These are phyloP conservation scores for Effrenium voratum DNA, from an alignment of 73 alveolate genomes.

Conservation along the genomic window DNA sequence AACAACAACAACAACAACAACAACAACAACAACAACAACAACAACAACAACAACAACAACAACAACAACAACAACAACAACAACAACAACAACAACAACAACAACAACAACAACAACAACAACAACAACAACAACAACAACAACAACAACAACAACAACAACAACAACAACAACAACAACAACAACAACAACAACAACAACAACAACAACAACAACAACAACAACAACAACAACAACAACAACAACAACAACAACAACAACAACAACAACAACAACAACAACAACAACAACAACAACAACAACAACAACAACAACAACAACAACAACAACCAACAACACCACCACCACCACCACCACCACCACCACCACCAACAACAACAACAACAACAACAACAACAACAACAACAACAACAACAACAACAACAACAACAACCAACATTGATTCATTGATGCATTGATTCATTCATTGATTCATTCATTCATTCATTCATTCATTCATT, in stretches of 20 bases:
- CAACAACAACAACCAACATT: background rate
- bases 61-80: background rate
- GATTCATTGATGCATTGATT: background rate
- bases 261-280: background rate
- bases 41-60: background rate
- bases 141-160: background rate
- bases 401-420: background rate
- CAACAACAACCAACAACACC: background rate
- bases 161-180: background rate
- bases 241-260: background rate
- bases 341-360: background rate
- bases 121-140: too few relatives aligned
- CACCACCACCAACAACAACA: background rate
- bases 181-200: background rate
- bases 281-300: background rate
- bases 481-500: slow-evolving; percentile 13
- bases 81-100: background rate
- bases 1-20: too few relatives aligned
- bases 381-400: background rate
- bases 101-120: too few relatives aligned
- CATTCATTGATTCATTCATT: background rate
- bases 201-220: background rate
- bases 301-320: background rate
- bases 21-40: background rate
- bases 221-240: background rate